Evolutionary conservation across 495 filamentous ascomycete species (phyloP), one percentile per base, ranked within the genome.

Genomic region (Daldinia bambusicola): DNA sequence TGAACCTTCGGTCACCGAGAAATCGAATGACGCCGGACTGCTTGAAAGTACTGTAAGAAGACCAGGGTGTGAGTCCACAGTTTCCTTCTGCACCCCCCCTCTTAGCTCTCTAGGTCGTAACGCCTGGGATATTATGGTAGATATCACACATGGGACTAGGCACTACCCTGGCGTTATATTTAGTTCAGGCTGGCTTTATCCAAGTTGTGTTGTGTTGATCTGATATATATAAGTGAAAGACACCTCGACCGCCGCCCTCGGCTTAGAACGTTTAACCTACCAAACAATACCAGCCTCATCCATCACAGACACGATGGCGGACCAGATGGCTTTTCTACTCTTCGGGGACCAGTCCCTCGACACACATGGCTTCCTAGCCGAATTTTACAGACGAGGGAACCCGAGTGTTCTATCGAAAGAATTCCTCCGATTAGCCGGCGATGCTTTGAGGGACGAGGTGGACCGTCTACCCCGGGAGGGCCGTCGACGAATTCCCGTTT

Each of bases 341-440:
- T 93, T 94, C 77, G 92, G 92, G 82, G 92, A 95, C 78, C 91
- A 93, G 83, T 93, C 91, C 31, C 84, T 89, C 70, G 89, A 92
- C 75, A 89, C 90, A 59, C 88, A 90, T 69, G 82, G 84, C 52
- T 88, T 91, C 57, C 81, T 94, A 69, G 85, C 83, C 82, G 84
- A 82, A 68, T 91, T 78, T 71, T 89, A 75, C 68, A 80, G 77
- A 67, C 84, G 88, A 64, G 83, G 84, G 56, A 89, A 89, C 72
- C 87, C 88, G 66, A 89, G 92, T 74, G 81, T 89, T 22, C 79
- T 92, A 13, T 78, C 92, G 18, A 84, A 80, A 50, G 86, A 87
- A 31, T 93, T 94, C 74, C 81, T 94, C 57, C 86, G 90, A 60
- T 86, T 84, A 70, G 84, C 81, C 37, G 84, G 83, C 66, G 82